Base-by-base conservation (phyloP, 75 land plant species). In the Selaginella moellendorffii region DNA sequence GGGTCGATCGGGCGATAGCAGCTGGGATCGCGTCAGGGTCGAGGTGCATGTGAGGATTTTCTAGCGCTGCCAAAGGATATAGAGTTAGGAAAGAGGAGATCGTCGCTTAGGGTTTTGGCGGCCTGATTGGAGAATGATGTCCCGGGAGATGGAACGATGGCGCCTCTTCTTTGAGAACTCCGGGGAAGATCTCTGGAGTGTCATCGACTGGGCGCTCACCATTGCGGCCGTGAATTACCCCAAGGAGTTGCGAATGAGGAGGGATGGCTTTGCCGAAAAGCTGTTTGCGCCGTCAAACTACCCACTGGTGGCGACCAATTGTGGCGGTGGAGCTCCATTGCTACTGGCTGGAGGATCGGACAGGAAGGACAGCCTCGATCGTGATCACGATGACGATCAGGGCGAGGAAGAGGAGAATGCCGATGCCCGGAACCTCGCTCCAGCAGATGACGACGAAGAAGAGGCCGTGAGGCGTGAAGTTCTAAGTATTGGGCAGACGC, bases 191-290 rank as follows among this genome's bases (percentile, higher is more conserved):
- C 78, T 90, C 46, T 87, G 91, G 68, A 82, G 75, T 23, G 71
- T 88, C 21, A 79, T 91, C 18, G 82, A 88, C 14, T 26, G 71
- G 28, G 88, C 88, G 2, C 76, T 91, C 25, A 28, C 67, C 23
- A 73, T 91, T 9, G 97, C 89, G 0, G 88, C 81, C 20, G 36
- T 70, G 1, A 83, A 85, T 76, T 83, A 64, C 26, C 95, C 97
- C 0, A 52, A 72, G 26, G 95, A 88, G 66, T 77, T 91, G 52
- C 75, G 66, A 31, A 24, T 67, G 29, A 52, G 83, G 51, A 70
- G 97, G 56, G 86, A 79, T 74, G 75, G 73, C 54, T 77, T 85
- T 42, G 97, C 85, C 0, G 87, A 91, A 77, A 65, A 56, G 75
- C 71, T 91, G 30, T 90, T 81, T 65, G 66, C 89, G 51, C 74